Evolutionary conservation across 345 rosid species (phyloP), one percentile per base, ranked within the genome.

Genomic region (Erucastrum elatum): DNA sequence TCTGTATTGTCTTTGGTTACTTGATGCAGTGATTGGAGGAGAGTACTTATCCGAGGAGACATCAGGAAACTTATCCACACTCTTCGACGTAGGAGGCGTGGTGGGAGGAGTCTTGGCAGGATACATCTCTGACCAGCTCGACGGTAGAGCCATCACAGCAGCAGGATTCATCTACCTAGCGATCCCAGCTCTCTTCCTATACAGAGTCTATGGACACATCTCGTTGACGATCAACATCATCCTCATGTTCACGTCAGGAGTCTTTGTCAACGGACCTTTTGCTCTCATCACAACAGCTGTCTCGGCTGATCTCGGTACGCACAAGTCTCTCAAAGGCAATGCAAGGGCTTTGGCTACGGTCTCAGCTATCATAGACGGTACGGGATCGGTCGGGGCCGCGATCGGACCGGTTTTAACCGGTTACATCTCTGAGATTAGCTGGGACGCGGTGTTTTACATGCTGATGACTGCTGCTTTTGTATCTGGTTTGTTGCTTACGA

Each of bases 211-310:
- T 4, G 99, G 99, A 9, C 87, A 90, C 25, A 17, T 95, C 67
- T 93, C 99, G 13, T 65, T 95, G 84, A 74, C 77, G 5, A 33
- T 88, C 30, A 95, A 95, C 78, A 61, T 87, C 13, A 84, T 49
- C 46, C 88, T 95, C 59, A 91, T 88, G 97, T 86, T 95, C 85
- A 84, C 84, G 65, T 86, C 94, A 0, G 99, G 99, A 53, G 81
- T 89, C 80, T 87, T 95, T 41, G 96, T 95, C 30, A 95, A 87
- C 8, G 99, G 93, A 1, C 99, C 99, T 2, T 95, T 87, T 49
- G 97, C 99, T 64, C 93, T 95, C 71, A 95, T 95, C 82, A 93
- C 99, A 61, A 93, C 99, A 16, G 99, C 99, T 2, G 99, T 95
- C 55, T 95, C 99, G 0, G 91, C 99, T 9, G 98, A 95, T 73